Evolutionary conservation across 2,329 filamentous ascomycete species (phyloP), one percentile per base, ranked within the genome.

Genomic region (Basipetospora chlamydospora): DNA sequence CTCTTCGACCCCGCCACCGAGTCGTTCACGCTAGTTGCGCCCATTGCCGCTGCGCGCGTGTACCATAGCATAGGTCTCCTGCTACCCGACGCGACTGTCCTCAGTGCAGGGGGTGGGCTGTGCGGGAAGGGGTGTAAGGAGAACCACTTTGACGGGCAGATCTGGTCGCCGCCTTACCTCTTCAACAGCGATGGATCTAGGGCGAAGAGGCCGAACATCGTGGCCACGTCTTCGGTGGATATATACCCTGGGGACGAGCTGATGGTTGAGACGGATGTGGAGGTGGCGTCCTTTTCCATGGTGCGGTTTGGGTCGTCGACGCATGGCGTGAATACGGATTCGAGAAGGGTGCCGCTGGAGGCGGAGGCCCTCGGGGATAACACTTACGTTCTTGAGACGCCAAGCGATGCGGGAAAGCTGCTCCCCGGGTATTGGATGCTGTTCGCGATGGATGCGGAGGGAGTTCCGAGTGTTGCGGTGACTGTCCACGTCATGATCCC

Each of bases 311-410:
- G 67, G 1, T 60, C 57, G 3, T 54, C 55, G 4, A 75, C 71
- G 0, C 70, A 74, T 47, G 62, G 66, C 2, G 59, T 73, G 33
- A 69, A 76, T 44, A 74, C 63, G 0, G 71, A 76, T 47, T 69
- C 74, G 53, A 51, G 71, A 16, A 60, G 70, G 7, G 56, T 75
- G 33, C 55, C 63, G 11, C 49, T 71, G 16, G n/a, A n/a, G n/a
- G 53, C 47, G 3, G 41, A 52, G 5, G 45, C 46, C 4, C 36
- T 37, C 10, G 39, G 42, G 22, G 50, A 50, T 0, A 52, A 46
- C 3, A 49, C 40, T 2, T 68, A 64, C 40, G 55, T 47, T 0
- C 47, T 66, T 4, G 49, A 46, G 1, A 48, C 71, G 4, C 67
- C 67, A 0, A 42, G 43, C 3, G 68, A 73, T 41, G 41, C 59